Evolutionary conservation across 768 basidiomycete genomes (phyloP).

Genomic region (Grammothele lineata): DNA sequence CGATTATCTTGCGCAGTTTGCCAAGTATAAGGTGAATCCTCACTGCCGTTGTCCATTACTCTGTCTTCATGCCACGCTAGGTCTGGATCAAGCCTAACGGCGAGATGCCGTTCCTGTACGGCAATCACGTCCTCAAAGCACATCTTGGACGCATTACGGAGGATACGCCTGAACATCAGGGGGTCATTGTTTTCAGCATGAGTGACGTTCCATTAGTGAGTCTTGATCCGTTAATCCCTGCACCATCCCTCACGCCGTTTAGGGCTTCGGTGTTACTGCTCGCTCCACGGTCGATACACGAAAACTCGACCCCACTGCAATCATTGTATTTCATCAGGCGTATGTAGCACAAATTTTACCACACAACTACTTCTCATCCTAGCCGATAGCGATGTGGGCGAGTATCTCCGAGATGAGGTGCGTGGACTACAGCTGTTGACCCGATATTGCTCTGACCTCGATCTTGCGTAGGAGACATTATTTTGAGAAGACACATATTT

Average conservation of each 20-base stretch:
- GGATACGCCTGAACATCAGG: conserved; percentile 98
- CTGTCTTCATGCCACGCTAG: conserved; percentile 39
- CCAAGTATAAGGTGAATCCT: conserved; percentile 93
- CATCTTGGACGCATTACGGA: conserved; percentile 99
- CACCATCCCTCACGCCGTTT: neutral
- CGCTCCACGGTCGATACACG: conserved; percentile 93
- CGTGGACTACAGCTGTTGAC: no score
- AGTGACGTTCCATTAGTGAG: conserved; percentile 86
- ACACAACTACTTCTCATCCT: no score
- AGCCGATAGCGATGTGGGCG: conserved; percentile 86
- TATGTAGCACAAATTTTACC: no score
- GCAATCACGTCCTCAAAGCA: conserved; percentile 97
- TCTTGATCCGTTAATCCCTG: conserved; percentile 15
- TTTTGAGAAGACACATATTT: conserved; percentile 42
- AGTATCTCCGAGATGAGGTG: conserved; percentile 96
- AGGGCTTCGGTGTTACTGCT: conserved; percentile 98
- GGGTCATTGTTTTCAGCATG: conserved; percentile 96
- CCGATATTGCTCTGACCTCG: neutral
- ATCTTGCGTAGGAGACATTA: conserved; percentile 59
- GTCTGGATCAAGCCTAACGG: conserved; percentile 99
- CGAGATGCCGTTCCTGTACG: conserved; percentile 99
- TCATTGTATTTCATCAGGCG: conserved; percentile 99
- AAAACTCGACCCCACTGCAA: conserved; percentile 95
- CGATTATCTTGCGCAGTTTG: conserved; percentile 92
- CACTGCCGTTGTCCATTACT: neutral